These are phyloP conservation scores for Leishmania arabica DNA, from an alignment of 208 protist genomes.

Conservation along the genomic window DNA sequence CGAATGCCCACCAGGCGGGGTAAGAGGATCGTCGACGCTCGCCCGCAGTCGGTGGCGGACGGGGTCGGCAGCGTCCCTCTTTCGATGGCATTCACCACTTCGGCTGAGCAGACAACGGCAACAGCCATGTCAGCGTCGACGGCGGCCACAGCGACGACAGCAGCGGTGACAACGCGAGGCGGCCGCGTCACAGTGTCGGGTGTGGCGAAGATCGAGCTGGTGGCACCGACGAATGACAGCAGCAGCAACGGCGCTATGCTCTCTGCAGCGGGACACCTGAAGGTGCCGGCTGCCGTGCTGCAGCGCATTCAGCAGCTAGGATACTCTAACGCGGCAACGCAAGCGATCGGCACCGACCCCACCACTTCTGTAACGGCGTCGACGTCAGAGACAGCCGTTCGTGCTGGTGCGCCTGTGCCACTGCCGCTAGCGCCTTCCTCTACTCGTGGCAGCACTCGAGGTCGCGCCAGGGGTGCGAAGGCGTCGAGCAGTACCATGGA, in stretches of 20 bases:
- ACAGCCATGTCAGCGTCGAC: not conserved
- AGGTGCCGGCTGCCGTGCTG: slow-evolving; percentile 34
- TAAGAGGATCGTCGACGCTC: slow-evolving; percentile 27
- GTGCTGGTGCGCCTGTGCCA: not conserved
- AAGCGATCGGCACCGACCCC: not conserved
- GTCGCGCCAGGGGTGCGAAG: not conserved
- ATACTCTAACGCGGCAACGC: not conserved
- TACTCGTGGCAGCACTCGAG: not conserved
- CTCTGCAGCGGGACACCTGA: slow-evolving; percentile 17
- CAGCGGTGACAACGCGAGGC: not conserved
- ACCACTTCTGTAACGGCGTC: not conserved
- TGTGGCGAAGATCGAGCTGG: slow-evolving; percentile 11
- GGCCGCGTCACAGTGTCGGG: slow-evolving; percentile 16
- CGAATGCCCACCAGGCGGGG: slow-evolving; percentile 34
- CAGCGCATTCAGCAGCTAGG: slow-evolving; percentile 35
- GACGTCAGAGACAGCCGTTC: not conserved
- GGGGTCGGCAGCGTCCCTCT: slow-evolving; percentile 24
- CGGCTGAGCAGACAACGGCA: not conserved
- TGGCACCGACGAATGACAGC: not conserved
- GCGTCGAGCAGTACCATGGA: not conserved
- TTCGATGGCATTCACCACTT: not conserved
- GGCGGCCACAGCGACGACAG: not conserved
- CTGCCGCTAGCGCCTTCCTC: not conserved
- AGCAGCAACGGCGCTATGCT: not conserved
- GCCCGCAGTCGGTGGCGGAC: slow-evolving; percentile 16